These are phyloP conservation scores for Apiotrichum montevideense DNA, from an alignment of 1,284 basidiomycete genomes.

Conservation along the genomic window DNA sequence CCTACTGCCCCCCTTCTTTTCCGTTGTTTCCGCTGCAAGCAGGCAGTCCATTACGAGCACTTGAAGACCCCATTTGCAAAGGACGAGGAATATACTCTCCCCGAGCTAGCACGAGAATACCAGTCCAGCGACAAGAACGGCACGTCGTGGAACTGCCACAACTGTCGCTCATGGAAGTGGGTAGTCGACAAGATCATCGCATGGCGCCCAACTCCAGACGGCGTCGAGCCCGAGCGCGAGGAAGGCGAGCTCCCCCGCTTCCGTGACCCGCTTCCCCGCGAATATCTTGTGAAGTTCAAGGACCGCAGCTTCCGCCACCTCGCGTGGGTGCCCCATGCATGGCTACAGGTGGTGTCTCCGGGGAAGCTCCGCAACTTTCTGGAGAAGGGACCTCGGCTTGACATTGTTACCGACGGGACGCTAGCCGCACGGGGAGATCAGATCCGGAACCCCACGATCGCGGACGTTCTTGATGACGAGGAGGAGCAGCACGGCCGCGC, in stretches of 20 bases:
- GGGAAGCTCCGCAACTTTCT: slow-evolving; percentile 72
- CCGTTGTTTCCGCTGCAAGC: slow-evolving; percentile 72
- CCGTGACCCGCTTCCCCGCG: slow-evolving; percentile 63
- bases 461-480: slow-evolving; percentile 40
- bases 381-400: slow-evolving; percentile 60
- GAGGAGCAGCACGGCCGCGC: slow-evolving; percentile 10
- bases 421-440: slow-evolving; percentile 44
- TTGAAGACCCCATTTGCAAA: slow-evolving; percentile 30
- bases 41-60: slow-evolving; percentile 71
- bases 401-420: slow-evolving; percentile 52
- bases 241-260: slow-evolving; percentile 52
- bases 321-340: slow-evolving; percentile 84
- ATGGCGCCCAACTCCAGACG: slow-evolving; percentile 74
- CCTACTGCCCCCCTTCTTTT: slow-evolving; percentile 54
- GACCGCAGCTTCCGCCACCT: slow-evolving; percentile 65
- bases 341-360: slow-evolving; percentile 62
- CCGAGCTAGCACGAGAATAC: slow-evolving; percentile 50
- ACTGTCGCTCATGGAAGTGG: slow-evolving; percentile 69
- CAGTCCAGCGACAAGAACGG: slow-evolving; percentile 46
- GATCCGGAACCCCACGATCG: slow-evolving; percentile 38
- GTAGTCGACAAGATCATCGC: slow-evolving; percentile 76
- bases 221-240: slow-evolving; percentile 52
- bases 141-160: slow-evolving; percentile 65
- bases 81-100: slow-evolving; percentile 14
- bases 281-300: slow-evolving; percentile 85